Percentiles rank a stretch among this genome's conserved stretches.
phyloP scores from a whole-genome alignment of 257 asterid genomes.

The Scutellaria baicalensis region DNA sequence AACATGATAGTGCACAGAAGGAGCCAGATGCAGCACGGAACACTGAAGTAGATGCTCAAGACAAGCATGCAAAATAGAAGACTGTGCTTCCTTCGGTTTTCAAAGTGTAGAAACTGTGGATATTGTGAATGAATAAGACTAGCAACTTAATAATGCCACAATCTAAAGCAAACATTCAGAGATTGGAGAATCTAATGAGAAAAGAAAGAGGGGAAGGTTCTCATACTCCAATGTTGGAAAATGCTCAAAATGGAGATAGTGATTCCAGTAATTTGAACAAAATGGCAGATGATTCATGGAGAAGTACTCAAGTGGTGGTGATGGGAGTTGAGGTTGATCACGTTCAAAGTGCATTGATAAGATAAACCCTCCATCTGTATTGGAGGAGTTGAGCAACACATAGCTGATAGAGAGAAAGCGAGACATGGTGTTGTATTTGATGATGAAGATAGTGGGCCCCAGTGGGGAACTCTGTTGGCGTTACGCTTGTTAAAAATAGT shows the following conservation, averaged over 20 bases:
- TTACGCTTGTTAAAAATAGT: not conserved
- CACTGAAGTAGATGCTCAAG: constrained; percentile 32
- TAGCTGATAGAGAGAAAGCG: constrained; percentile 15
- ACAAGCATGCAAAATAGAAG: constrained; percentile 8
- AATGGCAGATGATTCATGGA: constrained; percentile 22
- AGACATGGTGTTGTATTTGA: not conserved
- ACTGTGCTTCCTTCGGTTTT: constrained; percentile 33
- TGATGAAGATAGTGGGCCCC: not conserved
- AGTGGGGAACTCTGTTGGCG: constrained; percentile 18
- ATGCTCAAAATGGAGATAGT: constrained; percentile 13
- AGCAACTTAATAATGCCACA: constrained; percentile 18
- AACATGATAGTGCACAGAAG: constrained; percentile 23
- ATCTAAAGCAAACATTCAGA: constrained; percentile 15
- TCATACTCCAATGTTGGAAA: not conserved
- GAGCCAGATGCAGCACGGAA: constrained; percentile 27
- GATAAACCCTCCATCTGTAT: constrained; percentile 30
- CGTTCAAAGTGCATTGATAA: constrained; percentile 51
- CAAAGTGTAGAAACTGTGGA: constrained; percentile 36
- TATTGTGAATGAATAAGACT: constrained; percentile 24
- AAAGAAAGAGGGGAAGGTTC: constrained; percentile 44
- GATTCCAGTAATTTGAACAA: constrained; percentile 13
- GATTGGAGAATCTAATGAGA: constrained; percentile 19
- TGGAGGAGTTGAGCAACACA: constrained; percentile 28
- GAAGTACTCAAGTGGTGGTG: constrained; percentile 15
- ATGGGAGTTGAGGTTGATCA: constrained; percentile 25